Conservation (phyloP, 2,329 filamentous ascomycete genomes). For the Fusarium sp. region DNA sequence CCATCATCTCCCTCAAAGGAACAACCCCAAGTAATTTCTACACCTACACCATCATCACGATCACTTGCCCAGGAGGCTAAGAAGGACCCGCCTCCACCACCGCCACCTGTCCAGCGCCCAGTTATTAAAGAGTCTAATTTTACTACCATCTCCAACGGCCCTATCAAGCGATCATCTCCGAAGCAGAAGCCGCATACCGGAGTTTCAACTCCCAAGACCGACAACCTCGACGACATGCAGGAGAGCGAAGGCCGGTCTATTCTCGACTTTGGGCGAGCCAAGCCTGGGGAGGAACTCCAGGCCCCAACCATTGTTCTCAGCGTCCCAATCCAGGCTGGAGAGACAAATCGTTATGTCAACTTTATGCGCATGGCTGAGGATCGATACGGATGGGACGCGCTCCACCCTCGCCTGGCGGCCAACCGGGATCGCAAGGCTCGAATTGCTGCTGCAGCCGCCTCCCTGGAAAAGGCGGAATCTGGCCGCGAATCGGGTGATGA, state of each 20-base stretch:
- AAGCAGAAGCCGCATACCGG: conserved; percentile 58
- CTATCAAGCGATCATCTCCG: conserved; percentile 58
- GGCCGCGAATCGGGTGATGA: conserved; percentile 79
- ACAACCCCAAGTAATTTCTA: conserved; percentile 47
- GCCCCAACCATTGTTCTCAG: conserved; percentile 85
- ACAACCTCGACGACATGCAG: conserved; percentile 59
- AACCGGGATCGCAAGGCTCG: conserved; percentile 88
- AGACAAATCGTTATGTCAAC: conserved; percentile 92
- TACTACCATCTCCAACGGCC: conserved; percentile 53
- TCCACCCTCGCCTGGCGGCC: conserved; percentile 90
- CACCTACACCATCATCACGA: conserved; percentile 48
- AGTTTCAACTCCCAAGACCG: conserved; percentile 60
- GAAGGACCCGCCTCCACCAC: conserved; percentile 51
- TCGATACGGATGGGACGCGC: conserved; percentile 91
- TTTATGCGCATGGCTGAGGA: conserved; percentile 95
- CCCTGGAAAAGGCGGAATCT: conserved; percentile 79
- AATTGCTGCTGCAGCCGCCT: conserved; percentile 88
- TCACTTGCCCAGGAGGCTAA: conserved; percentile 49
- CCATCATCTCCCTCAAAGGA: conserved; percentile 57
- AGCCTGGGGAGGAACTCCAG: conserved; percentile 67
- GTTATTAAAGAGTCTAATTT: conserved; percentile 54
- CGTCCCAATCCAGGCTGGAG: conserved; percentile 78
- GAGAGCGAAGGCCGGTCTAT: conserved; percentile 64
- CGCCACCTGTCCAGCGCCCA: conserved; percentile 46
- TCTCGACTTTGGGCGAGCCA: conserved; percentile 69